These are phyloP conservation scores for Macadamia tetraphylla DNA, from an alignment of 164 flowering plant genomes.

Conservation along the genomic window DNA sequence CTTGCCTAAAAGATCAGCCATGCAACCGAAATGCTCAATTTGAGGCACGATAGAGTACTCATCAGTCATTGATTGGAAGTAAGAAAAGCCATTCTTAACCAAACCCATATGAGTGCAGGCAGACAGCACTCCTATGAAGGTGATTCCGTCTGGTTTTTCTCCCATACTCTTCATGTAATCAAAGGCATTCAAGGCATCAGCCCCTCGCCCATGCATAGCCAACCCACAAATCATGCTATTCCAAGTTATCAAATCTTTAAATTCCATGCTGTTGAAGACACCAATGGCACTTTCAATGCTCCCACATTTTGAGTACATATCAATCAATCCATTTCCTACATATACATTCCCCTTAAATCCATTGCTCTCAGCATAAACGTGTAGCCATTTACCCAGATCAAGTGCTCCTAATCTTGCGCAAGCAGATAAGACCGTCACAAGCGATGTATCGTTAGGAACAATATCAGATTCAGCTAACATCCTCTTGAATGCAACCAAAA, in stretches of 20 bases:
- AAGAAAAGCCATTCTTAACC: conserved; percentile 41
- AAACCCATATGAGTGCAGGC: conserved; percentile 77
- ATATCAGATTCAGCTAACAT: conserved; percentile 47
- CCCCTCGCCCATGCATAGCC: conserved; percentile 60
- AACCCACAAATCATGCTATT: conserved; percentile 55
- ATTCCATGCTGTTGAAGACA: conserved; percentile 41
- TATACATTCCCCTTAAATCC: conserved; percentile 42
- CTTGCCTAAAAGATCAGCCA: conserved; percentile 61
- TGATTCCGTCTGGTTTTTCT: conserved; percentile 56
- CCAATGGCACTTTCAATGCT: conserved; percentile 37
- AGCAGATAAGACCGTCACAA: conserved; percentile 53
- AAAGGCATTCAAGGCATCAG: conserved; percentile 46
- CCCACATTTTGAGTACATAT: conserved; percentile 81
- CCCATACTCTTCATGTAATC: conserved; percentile 37
- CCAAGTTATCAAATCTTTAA: conserved; percentile 67
- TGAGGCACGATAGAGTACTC: conserved; percentile 42
- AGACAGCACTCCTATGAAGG: conserved; percentile 56
- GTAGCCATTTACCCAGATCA: conserved; percentile 54
- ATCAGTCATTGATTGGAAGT: conserved; percentile 48
- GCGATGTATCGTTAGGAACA: conserved; percentile 55
- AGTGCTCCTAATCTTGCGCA: conserved; percentile 66
- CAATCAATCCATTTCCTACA: conserved; percentile 55
- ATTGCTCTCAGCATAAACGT: conserved; percentile 39
- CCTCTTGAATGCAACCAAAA: conserved; percentile 40
- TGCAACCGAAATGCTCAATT: conserved; percentile 79